Conservation (phyloP, 495 filamentous ascomycete species). For the Penicillium robsamsonii region DNA sequence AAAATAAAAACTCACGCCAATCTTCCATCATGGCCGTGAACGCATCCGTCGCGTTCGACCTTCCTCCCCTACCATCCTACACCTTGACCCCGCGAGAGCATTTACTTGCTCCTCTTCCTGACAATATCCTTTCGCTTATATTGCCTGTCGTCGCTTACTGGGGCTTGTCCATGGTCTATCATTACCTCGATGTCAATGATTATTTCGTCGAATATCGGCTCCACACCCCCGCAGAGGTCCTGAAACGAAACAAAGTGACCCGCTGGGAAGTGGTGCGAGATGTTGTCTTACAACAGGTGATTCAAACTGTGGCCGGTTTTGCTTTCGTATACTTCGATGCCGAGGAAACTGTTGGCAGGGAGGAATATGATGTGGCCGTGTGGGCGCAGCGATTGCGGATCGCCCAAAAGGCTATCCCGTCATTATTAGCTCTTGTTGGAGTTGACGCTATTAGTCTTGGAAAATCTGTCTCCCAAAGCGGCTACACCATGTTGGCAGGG, state of each 20-base stretch:
- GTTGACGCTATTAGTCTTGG: slow-evolving; percentile 41
- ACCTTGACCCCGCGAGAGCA: slow-evolving; percentile 63
- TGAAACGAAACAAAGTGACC: slow-evolving; percentile 81
- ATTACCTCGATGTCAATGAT: slow-evolving; percentile 76
- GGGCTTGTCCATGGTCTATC: slow-evolving; percentile 81
- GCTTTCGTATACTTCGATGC: slow-evolving; percentile 63
- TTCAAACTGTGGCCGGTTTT: slow-evolving; percentile 69
- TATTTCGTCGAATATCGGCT: slow-evolving; percentile 83
- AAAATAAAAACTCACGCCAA: not conserved
- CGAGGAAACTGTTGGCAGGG: slow-evolving; percentile 62
- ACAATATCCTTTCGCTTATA: slow-evolving; percentile 70
- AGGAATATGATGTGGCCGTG: slow-evolving; percentile 78
- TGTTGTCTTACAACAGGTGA: slow-evolving; percentile 84
- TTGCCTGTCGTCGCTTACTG: slow-evolving; percentile 87
- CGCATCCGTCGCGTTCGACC: slow-evolving; percentile 42
- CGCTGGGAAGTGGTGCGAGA: slow-evolving; percentile 80
- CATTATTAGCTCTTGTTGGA: slow-evolving; percentile 46
- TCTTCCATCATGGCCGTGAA: slow-evolving; percentile 39
- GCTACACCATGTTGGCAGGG: slow-evolving; percentile 65
- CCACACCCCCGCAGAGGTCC: slow-evolving; percentile 86
- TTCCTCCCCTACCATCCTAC: slow-evolving; percentile 79
- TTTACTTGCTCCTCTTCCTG: slow-evolving; percentile 73
- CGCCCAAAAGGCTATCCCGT: slow-evolving; percentile 65
- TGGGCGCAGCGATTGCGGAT: slow-evolving; percentile 76
- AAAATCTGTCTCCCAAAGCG: slow-evolving; percentile 35